Evolutionary conservation across 139 green algal genomes (phyloP).

Genomic region (Raphidocelis subcapitata): DNA sequence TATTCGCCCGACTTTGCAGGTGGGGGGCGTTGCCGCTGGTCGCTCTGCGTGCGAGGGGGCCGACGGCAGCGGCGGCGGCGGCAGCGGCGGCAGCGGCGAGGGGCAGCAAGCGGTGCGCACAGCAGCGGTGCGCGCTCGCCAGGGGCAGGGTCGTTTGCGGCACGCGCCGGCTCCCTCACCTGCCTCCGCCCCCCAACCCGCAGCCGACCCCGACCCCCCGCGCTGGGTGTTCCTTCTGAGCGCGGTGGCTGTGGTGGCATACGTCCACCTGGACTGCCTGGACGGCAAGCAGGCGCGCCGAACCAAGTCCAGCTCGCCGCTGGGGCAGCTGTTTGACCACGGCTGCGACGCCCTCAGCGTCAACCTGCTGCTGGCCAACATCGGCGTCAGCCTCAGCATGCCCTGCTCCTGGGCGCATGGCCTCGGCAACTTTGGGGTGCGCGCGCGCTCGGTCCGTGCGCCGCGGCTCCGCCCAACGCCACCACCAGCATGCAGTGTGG

Average conservation of each 20-base stretch:
- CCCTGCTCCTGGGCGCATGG: constrained; percentile 28
- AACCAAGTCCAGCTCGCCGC: constrained; percentile 81
- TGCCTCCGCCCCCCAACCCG: too few species aligned
- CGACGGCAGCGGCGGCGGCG: not conserved
- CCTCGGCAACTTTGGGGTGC: constrained; percentile 24
- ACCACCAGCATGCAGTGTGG: too few species aligned
- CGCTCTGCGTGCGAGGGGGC: not conserved
- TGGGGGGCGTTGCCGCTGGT: constrained; percentile 5
- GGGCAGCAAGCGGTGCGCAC: too few species aligned
- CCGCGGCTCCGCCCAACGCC: too few species aligned
- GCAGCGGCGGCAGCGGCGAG: too few species aligned
- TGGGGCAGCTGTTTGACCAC: constrained; percentile 98
- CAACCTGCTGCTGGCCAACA: constrained; percentile 69
- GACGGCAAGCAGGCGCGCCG: constrained; percentile 95
- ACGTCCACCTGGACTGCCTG: constrained; percentile 91
- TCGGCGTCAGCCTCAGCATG: constrained; percentile 38
- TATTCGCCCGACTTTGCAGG: constrained; percentile 69
- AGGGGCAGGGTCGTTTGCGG: too few species aligned
- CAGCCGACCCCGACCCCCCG: constrained; percentile 31
- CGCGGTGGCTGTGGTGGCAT: constrained; percentile 51
- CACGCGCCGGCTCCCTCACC: too few species aligned
- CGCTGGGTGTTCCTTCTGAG: constrained; percentile 65
- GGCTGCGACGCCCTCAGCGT: constrained; percentile 87
- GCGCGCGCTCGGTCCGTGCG: not conserved
- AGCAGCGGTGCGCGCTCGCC: too few species aligned